Base-by-base conservation (phyloP, 495 filamentous ascomycete species). In the Tetracladium marchalianum region DNA sequence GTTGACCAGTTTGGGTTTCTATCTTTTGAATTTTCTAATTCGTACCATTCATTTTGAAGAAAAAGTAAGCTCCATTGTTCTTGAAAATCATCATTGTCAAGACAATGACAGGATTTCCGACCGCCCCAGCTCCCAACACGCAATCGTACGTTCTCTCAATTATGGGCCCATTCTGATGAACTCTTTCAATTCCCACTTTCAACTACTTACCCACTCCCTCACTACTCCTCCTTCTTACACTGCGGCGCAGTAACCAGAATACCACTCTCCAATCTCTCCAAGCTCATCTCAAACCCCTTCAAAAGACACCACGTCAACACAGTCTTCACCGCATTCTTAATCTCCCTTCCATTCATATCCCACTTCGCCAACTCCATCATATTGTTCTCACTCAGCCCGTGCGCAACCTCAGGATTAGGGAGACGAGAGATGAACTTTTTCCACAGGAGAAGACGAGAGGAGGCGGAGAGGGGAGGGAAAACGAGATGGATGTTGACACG, bases 321-420 rank as follows among this genome's bases (percentile, higher is more conserved):
- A 22, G 51, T 62, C 50, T 62, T 62, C 33, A 64, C 42, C 7
- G 47, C 52, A 49, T 64, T 62, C 54, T 61, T 62, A 34, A 64
- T 64, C 51, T 64, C 51, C 3, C 59, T 41, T 2, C 61, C 57
- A 44, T 64, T 64, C 22, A 63, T 32, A 3, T 55, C 38, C 52
- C 43, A 54, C 19, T 35, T 46, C 12, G 56, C 50, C n/a, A 60
- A 44, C 36, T 41, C 35, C 9, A 50, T 39, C 39, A 54, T 41
- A 32, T 53, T 45, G 6, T 39, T 40, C n/a, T 43, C 13, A 0
- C 17, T 35, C n/a, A 57, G 35, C 11, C 31, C 43, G 12, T 34
- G 42, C 35, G 41, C 18, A n/a, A 50, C 43, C 33, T 55, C 33
- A 31, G 24, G 9, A 11, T n/a, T 13, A 10, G 50, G 52, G 4